Percentiles rank a stretch among this genome's conserved stretches.
Conservation (phyloP, 2,329 filamentous ascomycete species). For the Gaeumannomyces tritici region DNA sequence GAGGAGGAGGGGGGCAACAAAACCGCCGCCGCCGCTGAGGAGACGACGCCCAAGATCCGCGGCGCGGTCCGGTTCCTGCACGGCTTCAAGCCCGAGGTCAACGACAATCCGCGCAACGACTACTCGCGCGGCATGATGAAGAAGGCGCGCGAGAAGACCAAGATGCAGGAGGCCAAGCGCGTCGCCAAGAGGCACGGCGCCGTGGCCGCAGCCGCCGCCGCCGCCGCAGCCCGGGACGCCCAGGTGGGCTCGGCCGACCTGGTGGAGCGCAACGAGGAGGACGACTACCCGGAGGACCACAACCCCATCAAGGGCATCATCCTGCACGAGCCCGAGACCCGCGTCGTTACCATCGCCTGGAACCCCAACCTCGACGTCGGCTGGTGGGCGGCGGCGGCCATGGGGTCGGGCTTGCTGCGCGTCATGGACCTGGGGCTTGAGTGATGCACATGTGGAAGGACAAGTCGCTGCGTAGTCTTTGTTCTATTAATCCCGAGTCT, state of each 20-base stretch:
- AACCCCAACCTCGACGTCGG: conserved; percentile 58
- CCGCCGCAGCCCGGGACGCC: not conserved
- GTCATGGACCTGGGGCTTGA: conserved; percentile 55
- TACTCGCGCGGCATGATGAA: not conserved
- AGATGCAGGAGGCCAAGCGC: conserved; percentile 16
- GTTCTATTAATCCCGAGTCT: not conserved
- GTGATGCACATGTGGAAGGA: not conserved
- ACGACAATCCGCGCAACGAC: conserved; percentile 27
- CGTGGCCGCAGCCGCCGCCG: too few relatives aligned
- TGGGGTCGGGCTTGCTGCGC: conserved; percentile 57
- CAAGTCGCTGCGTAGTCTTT: not conserved
- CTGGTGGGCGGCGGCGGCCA: conserved; percentile 56
- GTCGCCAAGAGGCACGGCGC: conserved; percentile 4
- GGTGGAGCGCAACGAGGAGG: conserved; percentile 8
- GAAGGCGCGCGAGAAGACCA: conserved; percentile 12
- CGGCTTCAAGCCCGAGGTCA: conserved; percentile 40
- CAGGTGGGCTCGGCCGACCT: not conserved
- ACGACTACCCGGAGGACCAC: conserved; percentile 11
- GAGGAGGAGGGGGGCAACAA: conserved; percentile 6
- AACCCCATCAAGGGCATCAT: conserved; percentile 29
- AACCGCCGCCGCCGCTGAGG: too few relatives aligned
- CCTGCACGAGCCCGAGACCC: conserved; percentile 49
- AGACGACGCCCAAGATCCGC: conserved; percentile 13
- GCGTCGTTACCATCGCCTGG: conserved; percentile 55
- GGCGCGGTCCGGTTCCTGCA: conserved; percentile 41